phyloP scores from a whole-genome alignment of 1,139 yeast species.

The Saccharomyces hybrid region DNA sequence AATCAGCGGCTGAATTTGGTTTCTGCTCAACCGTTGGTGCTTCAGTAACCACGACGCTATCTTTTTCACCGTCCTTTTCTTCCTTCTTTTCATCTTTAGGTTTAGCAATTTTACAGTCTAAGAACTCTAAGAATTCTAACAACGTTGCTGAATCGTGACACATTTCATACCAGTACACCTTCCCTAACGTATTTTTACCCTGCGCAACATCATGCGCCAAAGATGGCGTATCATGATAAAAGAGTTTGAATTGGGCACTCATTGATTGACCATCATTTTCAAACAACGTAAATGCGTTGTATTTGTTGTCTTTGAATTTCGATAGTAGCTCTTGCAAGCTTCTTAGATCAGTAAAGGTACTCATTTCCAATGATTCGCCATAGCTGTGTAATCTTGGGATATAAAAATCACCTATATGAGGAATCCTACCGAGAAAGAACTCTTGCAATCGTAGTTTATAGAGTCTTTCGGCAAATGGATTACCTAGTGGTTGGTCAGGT shows the following conservation, averaged over 20 bases:
- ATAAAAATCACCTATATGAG: constrained; percentile 31
- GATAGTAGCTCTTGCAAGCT: constrained; percentile 16
- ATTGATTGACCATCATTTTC: constrained; percentile 28
- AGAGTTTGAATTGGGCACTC: constrained; percentile 27
- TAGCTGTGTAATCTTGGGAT: constrained; percentile 29
- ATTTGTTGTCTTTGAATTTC: constrained; percentile 21
- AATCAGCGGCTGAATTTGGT: background rate
- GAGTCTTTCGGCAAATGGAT: constrained; percentile 28
- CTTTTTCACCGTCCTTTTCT: constrained; percentile 4
- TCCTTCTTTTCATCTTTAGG: constrained; percentile 9
- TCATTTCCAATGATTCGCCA: constrained; percentile 17
- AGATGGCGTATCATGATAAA: constrained; percentile 29
- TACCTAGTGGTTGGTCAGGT: constrained; percentile 25
- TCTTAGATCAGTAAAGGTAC: constrained; percentile 24
- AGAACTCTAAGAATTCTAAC: constrained; percentile 22
- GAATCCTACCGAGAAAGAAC: constrained; percentile 29
- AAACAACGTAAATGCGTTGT: constrained; percentile 23
- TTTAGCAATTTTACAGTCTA: constrained; percentile 22
- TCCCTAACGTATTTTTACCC: constrained; percentile 12
- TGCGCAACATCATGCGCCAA: constrained; percentile 22
- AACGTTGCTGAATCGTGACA: constrained; percentile 26
- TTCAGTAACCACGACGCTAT: background rate
- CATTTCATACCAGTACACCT: constrained; percentile 31
- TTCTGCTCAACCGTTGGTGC: background rate
- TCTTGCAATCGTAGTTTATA: constrained; percentile 29